A percentile compares a stretch with the other conserved stretches of the same genome.
These are phyloP conservation scores for Lignosus rhinocerotis DNA, from an alignment of 1,284 basidiomycete genomes.

Conservation along the genomic window DNA sequence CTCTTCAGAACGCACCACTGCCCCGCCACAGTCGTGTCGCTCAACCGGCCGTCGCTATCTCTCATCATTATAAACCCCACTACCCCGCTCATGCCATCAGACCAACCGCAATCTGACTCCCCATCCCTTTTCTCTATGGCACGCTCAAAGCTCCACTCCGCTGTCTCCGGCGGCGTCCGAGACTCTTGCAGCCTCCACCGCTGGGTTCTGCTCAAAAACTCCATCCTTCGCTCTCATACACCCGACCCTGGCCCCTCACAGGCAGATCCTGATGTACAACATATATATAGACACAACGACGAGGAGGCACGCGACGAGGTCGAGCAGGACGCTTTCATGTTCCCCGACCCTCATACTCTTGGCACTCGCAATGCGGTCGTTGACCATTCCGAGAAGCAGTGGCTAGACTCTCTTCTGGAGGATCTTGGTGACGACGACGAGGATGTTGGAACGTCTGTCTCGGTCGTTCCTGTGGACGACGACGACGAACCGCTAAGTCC, in stretches of 20 bases:
- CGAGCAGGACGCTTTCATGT: conserved; percentile 67
- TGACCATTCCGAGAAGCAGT: conserved; percentile 64
- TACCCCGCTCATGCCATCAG: conserved; percentile 44
- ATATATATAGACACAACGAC: conserved; percentile 44
- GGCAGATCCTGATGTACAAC: conserved; percentile 39
- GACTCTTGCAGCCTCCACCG: conserved; percentile 76
- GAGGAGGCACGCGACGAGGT: conserved; percentile 46
- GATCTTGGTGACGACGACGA: conserved; percentile 65
- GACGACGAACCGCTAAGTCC: conserved; percentile 54
- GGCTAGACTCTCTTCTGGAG: conserved; percentile 78
- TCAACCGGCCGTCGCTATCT: conserved; percentile 31
- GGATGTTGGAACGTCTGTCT: conserved; percentile 44
- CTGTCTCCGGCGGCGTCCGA: conserved; percentile 50
- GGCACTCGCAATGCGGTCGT: conserved; percentile 37
- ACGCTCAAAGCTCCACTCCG: conserved; percentile 71
- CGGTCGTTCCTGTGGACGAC: conserved; percentile 54
- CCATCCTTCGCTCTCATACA: conserved; percentile 54
- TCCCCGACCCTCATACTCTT: conserved; percentile 69
- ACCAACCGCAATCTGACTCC: conserved; percentile 33
- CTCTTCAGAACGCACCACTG: conserved; percentile 28
- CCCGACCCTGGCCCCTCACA: conserved; percentile 32
- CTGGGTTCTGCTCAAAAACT: conserved; percentile 85
- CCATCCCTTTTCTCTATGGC: conserved; percentile 57
- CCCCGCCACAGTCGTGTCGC: conserved; percentile 29
- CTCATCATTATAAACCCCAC: conserved; percentile 16